Evolutionary conservation across 768 basidiomycete genomes (phyloP).

Genomic region (Lenzites betulinus): DNA sequence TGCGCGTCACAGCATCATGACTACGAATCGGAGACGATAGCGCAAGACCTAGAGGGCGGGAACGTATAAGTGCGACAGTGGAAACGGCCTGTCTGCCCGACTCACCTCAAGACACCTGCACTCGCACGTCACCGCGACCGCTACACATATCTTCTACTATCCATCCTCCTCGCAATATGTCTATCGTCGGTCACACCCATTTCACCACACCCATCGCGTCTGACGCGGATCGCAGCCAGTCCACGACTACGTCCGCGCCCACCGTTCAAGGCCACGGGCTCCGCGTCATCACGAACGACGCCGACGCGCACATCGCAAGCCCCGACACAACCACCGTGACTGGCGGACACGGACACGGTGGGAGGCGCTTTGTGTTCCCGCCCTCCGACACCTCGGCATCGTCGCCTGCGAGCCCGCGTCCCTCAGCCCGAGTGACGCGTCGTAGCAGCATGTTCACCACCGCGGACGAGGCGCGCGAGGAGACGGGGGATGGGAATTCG

Average conservation of each 20-base stretch:
- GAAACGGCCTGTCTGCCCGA: neutral
- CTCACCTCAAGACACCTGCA: neutral
- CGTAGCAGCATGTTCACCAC: constrained; percentile 3
- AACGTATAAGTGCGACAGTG: neutral
- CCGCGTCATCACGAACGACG: neutral
- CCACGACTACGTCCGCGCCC: neutral
- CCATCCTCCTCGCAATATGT: neutral
- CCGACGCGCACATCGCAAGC: neutral
- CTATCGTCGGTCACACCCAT: constrained; percentile 1
- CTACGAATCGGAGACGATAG: neutral
- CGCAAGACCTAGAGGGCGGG: neutral
- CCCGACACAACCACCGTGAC: neutral
- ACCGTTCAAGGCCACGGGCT: neutral
- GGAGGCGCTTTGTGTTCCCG: neutral
- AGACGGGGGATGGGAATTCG: neutral
- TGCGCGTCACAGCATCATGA: no score
- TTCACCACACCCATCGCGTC: neutral
- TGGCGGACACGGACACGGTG: neutral
- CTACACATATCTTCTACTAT: neutral
- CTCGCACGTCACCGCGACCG: neutral
- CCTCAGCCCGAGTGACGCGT: constrained; percentile 7
- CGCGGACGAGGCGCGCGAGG: neutral
- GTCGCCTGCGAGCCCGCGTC: constrained; percentile 1
- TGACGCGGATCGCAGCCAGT: neutral
- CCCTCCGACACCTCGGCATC: neutral